A percentile compares a stretch with the other conserved stretches of the same genome.
Evolutionary conservation across 345 rosid species (phyloP).

Genomic region (Trapa incisa): DNA sequence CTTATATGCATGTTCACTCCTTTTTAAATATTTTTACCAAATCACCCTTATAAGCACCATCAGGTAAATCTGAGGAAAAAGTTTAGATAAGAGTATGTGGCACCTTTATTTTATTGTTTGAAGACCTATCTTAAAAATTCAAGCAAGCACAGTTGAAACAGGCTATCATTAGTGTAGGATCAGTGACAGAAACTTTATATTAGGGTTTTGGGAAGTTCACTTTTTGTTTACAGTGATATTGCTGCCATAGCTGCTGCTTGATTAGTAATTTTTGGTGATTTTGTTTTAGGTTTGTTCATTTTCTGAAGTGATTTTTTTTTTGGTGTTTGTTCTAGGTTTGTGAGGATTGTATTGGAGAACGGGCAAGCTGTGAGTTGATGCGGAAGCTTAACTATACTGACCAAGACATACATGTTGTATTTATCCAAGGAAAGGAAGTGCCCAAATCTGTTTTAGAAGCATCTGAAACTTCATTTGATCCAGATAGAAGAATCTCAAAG

Average conservation of each 20-base stretch:
- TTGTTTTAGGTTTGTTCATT: background rate
- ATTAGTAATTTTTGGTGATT: background rate
- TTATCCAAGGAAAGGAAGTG: constrained; percentile 86
- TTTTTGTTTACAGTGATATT: background rate
- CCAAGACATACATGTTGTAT: constrained; percentile 61
- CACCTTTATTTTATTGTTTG: background rate
- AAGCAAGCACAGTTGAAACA: background rate
- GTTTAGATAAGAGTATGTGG: background rate
- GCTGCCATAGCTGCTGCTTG: background rate
- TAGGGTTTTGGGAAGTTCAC: background rate
- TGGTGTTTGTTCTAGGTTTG: constrained; percentile 40
- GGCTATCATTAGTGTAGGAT: background rate
- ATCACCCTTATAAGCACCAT: background rate
- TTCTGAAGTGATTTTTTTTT: background rate
- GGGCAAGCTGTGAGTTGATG: constrained; percentile 83
- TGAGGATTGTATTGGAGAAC: constrained; percentile 87
- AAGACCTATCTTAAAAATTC: background rate
- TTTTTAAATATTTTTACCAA: background rate
- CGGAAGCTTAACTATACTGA: constrained; percentile 67
- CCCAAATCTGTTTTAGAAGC: constrained; percentile 81
- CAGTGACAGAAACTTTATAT: background rate
- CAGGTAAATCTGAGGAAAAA: background rate
- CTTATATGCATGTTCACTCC: constrained; percentile 7
- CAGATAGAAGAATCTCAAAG: constrained; percentile 73
- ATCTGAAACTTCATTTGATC: constrained; percentile 51